Percentiles rank a stretch among this genome's conserved stretches.
Conservation (phyloP, 1,284 basidiomycete species). For the Trichosporon coremiiforme region DNA sequence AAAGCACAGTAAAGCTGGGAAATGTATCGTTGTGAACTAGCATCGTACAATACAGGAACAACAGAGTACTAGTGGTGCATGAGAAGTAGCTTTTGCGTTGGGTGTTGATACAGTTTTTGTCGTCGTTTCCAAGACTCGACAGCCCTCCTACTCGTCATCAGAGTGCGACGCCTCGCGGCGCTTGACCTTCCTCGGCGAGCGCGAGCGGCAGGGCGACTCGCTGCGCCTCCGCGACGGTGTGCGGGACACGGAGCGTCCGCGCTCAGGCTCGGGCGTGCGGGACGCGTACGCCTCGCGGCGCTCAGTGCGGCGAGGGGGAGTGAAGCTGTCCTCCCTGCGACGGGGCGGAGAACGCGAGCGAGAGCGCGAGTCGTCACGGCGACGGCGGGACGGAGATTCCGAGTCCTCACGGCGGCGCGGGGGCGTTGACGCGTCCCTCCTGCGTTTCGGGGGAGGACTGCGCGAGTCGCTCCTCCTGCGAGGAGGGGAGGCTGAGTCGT, state of each 20-base stretch:
- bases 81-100: neutral
- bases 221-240: neutral
- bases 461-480: conserved; percentile 30
- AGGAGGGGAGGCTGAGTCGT: conserved; percentile 31
- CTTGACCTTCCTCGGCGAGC: conserved; percentile 3
- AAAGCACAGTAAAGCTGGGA: too few species aligned
- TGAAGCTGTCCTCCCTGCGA: conserved; percentile 28
- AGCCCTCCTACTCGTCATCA: neutral
- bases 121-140: too few species aligned
- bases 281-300: conserved; percentile 17
- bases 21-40: conserved; percentile 17
- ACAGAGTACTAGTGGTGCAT: conserved; percentile 8
- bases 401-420: conserved; percentile 36
- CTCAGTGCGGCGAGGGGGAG: conserved; percentile 24
- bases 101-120: neutral
- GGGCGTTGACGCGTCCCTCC: conserved; percentile 52
- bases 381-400: conserved; percentile 39
- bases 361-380: conserved; percentile 29
- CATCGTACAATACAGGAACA: neutral
- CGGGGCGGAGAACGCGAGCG: conserved; percentile 24
- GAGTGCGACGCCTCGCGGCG: neutral
- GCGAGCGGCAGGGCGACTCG: conserved; percentile 6
- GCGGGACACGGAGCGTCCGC: neutral
- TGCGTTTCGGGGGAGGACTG: conserved; percentile 34
- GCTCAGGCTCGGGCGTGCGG: conserved; percentile 12